Base-by-base conservation (phyloP, 768 basidiomycete species). In the Suillus plorans region DNA sequence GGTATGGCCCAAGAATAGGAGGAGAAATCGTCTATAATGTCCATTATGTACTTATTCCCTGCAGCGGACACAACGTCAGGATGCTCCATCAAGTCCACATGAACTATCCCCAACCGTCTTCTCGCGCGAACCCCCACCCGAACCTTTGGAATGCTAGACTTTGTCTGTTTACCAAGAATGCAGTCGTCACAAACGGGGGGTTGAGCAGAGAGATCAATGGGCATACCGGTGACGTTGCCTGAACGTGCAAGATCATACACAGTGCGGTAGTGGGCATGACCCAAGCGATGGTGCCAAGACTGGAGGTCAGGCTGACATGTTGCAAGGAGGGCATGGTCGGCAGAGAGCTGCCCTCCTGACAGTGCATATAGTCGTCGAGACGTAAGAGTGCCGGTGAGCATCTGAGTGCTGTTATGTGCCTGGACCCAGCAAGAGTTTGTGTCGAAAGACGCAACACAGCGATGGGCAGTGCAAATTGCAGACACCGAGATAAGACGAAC, bases 281-380 rank as follows among this genome's bases (percentile, higher is more conserved):
- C 71, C 6, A 78, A 69, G 41, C 66, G 65, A 53, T 58, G 59
- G 63, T 76, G 74, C 76, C 74, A 76, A 6, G 72, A 72, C n/a
- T 71, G 66, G 2, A 76, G 58, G 31, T 64, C 60, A 7, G 68
- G 56, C 5, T 14, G 14, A 14, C 14, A 1, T 16, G 3, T 13
- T 5, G 41, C 4, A 1, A 41, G 41, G 41, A 14, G 13, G 41
- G 41, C 41, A 1, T 41, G 41, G 0, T 41, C 41, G 0, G 41
- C 14, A 0, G 41, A 41, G 13, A 41, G 41, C 14, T 41, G 41
- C 0, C 41, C 41, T 1, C 41, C 14, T 1, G 41, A 41, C 1
- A 41, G 14, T 1, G 41, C 14, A 1, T 41, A 41, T 5, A 41
- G 14, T 1, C 41, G 14, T 1, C 14, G 14, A 2, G 41, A 41